Conservation (phyloP, 495 filamentous ascomycete species). For the Aspergillus nidulans region DNA sequence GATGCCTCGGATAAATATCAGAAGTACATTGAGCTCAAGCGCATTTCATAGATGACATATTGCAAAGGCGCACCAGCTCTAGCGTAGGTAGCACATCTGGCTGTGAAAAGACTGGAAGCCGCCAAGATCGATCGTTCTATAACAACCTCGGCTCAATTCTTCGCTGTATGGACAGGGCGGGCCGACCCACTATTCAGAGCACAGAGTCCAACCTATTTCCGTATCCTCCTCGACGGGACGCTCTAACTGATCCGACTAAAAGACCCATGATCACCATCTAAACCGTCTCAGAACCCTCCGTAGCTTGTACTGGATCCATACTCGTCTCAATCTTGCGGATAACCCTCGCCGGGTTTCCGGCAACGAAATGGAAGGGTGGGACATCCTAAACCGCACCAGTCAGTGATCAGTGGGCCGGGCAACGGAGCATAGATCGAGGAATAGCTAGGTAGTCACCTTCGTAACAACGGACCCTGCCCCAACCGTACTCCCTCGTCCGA, state of each 20-base stretch:
- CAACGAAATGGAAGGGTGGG: conserved; percentile 52
- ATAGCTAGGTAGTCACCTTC: conserved; percentile 47
- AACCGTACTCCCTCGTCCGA: conserved; percentile 67
- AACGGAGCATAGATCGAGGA: too few relatives aligned
- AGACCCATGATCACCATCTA: not conserved
- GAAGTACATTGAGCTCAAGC: too few relatives aligned
- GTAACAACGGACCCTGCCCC: conserved; percentile 81
- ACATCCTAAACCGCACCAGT: conserved; percentile 39
- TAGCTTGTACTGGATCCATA: conserved; percentile 18
- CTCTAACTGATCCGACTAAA: too few relatives aligned
- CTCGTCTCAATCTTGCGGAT: conserved; percentile 43
- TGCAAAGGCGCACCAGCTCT: too few relatives aligned
- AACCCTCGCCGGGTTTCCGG: conserved; percentile 61
- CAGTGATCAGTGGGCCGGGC: not conserved
- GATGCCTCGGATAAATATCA: too few relatives aligned
- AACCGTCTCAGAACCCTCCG: not conserved
- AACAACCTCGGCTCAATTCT: not conserved
- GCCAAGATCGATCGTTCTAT: not conserved
- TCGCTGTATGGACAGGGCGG: not conserved
- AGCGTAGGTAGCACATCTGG: too few relatives aligned
- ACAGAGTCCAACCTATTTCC: too few relatives aligned
- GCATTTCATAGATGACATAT: too few relatives aligned
- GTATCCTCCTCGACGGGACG: too few relatives aligned
- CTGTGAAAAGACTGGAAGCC: too few relatives aligned
- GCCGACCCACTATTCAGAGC: not conserved